Conservation (phyloP, 352 stramenopile species). For the Phytophthora constricta region DNA sequence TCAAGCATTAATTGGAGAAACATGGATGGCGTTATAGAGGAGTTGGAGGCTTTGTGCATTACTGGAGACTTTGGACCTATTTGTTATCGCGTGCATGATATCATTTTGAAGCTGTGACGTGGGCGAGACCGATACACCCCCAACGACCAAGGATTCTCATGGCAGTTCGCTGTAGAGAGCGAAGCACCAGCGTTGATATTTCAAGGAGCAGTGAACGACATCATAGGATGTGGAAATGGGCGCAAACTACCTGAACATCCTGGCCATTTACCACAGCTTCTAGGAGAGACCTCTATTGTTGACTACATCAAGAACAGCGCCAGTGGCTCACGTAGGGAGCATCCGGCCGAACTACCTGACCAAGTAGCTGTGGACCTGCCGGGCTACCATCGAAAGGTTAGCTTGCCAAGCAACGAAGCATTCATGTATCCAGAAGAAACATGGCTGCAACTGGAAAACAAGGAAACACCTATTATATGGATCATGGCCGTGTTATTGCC, state of each 20-base stretch:
- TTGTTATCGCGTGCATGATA: not conserved
- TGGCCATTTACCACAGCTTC: not conserved
- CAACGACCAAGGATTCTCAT: not conserved
- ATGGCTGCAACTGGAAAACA: not conserved
- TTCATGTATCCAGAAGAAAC: not conserved
- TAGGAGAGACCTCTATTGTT: not conserved
- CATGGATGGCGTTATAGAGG: not conserved
- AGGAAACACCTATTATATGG: not conserved
- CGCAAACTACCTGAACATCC: not conserved
- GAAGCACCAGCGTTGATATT: not conserved
- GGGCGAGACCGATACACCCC: not conserved
- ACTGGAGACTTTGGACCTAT: not conserved
- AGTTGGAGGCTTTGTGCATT: not conserved
- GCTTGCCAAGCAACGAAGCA: not conserved
- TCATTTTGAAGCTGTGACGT: not conserved
- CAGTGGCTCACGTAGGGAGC: not conserved
- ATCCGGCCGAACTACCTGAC: not conserved
- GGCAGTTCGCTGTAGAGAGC: not conserved
- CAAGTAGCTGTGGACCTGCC: not conserved
- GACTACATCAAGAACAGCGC: not conserved
- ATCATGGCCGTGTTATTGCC: not conserved
- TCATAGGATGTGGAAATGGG: not conserved
- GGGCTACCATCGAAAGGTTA: not conserved
- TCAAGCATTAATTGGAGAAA: not conserved
- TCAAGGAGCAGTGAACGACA: not conserved